Conservation (phyloP, 495 filamentous ascomycete genomes). For the Penicillium manginii region DNA sequence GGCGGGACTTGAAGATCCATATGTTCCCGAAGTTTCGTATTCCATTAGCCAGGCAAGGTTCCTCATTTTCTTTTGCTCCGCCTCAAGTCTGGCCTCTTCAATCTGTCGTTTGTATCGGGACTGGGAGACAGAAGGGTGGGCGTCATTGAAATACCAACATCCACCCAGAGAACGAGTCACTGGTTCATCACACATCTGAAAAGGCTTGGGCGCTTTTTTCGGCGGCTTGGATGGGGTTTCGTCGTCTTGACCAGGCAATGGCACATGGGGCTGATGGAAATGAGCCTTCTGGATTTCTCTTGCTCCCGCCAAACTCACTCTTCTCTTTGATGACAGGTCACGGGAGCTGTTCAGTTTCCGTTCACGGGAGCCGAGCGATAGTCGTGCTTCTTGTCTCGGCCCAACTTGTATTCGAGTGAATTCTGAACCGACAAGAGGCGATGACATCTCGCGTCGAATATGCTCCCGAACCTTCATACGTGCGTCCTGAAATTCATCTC, state of each 20-base stretch:
- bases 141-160: constrained; percentile 19
- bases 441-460: neutral
- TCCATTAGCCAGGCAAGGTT: neutral
- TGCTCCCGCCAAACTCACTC: neutral
- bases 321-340: neutral
- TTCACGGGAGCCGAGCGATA: neutral
- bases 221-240: neutral
- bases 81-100: constrained; percentile 4
- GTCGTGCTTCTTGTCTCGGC: neutral
- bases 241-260: neutral
- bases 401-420: neutral
- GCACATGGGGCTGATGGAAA: neutral
- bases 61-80: neutral
- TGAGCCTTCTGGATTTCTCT: neutral
- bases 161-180: constrained; percentile 8
- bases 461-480: neutral
- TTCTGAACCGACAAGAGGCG: neutral
- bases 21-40: neutral
- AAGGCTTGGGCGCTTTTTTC: too few species aligned
- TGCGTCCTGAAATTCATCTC: neutral
- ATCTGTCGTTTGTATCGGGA: constrained; percentile 12
- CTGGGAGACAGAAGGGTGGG: constrained; percentile 6
- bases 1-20: neutral
- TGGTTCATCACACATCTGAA: neutral
- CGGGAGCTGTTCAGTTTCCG: neutral